phyloP scores from a whole-genome alignment of 2,329 filamentous ascomycete genomes.

The Fusarium foetens region DNA sequence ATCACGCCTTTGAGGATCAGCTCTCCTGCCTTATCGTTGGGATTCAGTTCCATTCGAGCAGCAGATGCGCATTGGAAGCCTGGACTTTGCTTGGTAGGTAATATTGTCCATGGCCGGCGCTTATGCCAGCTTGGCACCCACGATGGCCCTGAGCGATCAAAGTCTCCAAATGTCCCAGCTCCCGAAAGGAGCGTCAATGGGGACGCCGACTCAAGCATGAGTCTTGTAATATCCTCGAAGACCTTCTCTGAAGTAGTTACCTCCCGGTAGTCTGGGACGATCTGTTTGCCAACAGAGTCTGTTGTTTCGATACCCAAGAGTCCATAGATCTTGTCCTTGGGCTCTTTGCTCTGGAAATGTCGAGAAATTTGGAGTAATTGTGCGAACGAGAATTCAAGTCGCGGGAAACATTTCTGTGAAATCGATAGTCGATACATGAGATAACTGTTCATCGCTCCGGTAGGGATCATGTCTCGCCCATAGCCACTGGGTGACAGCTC shows the following conservation, averaged over 20 bases:
- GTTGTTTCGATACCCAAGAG: rapidly evolving
- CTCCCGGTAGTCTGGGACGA: background rate
- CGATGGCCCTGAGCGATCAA: rapidly evolving
- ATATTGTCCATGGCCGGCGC: background rate
- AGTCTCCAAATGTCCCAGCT: background rate
- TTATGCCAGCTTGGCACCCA: background rate
- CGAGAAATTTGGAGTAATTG: rapidly evolving
- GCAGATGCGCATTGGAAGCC: rapidly evolving
- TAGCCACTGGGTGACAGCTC: background rate
- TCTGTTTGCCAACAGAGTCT: rapidly evolving
- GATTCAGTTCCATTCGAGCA: rapidly evolving
- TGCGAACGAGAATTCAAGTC: rapidly evolving
- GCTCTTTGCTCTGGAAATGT: rapidly evolving
- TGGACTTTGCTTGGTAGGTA: rapidly evolving
- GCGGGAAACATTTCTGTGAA: rapidly evolving
- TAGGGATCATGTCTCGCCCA: rapidly evolving
- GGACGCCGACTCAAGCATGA: rapidly evolving
- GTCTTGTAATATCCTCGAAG: rapidly evolving
- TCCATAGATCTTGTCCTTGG: background rate
- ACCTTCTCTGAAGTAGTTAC: rapidly evolving
- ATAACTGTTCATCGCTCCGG: background rate
- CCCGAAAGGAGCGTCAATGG: background rate
- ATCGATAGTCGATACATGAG: background rate
- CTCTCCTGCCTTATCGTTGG: rapidly evolving
- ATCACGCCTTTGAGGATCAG: background rate